Evolutionary conservation across 371 early-diverging fungal genomes (phyloP).

Genomic region (Capillidium heterosporum): DNA sequence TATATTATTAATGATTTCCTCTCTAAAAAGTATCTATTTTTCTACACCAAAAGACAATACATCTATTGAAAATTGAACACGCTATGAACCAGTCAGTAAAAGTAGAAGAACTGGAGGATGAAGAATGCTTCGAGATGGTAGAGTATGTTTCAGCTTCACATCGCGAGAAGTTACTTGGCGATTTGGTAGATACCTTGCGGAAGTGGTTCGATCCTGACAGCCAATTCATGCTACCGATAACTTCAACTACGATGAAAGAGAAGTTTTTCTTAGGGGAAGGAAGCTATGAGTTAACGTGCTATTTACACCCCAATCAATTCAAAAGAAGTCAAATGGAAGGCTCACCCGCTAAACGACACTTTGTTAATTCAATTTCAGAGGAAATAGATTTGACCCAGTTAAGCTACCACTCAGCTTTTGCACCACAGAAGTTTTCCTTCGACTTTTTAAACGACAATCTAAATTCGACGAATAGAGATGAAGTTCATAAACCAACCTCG

Average conservation of each 20-base stretch:
- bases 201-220: slow-evolving; percentile 1
- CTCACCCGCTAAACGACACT: not conserved
- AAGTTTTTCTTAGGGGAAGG: not conserved
- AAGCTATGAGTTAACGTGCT: too few relatives aligned
- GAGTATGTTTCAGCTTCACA: slow-evolving; percentile 8
- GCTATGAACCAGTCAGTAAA: not conserved
- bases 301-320: not conserved
- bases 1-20: too few relatives aligned
- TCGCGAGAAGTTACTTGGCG: slow-evolving; percentile 8
- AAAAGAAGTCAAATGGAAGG: not conserved
- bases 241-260: slow-evolving; percentile 5
- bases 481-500: too few relatives aligned
- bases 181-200: slow-evolving; percentile 6
- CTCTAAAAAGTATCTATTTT: too few relatives aligned
- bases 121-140: slow-evolving; percentile 8
- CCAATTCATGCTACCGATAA: not conserved
- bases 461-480: too few relatives aligned
- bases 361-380: too few relatives aligned
- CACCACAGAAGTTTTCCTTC: not conserved
- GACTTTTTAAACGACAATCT: slow-evolving; percentile 1
- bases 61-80: too few relatives aligned
- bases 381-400: too few relatives aligned
- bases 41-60: too few relatives aligned
- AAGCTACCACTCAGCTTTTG: not conserved
- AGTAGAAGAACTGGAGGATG: not conserved